phyloP scores from a whole-genome alignment of 129 eudicot species.

The Flaveria robusta region DNA sequence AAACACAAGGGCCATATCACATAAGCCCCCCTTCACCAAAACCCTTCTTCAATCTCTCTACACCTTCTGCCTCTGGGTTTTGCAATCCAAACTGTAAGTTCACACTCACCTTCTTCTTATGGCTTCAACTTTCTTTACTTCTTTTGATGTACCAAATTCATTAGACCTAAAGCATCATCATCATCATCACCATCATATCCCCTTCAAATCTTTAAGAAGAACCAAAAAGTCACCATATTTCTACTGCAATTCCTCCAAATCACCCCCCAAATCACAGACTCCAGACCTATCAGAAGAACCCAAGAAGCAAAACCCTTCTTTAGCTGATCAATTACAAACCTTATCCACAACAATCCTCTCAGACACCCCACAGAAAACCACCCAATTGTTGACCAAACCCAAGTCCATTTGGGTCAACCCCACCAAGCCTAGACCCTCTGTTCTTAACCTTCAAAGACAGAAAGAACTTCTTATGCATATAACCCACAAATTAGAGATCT shows the following conservation, averaged over 20 bases:
- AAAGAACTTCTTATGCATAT: slow-evolving; percentile 40
- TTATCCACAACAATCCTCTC: slow-evolving; percentile 55
- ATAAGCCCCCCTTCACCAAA: slow-evolving; percentile 14
- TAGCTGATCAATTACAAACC: slow-evolving; percentile 60
- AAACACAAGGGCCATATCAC: slow-evolving; percentile 29
- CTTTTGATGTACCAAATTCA: slow-evolving; percentile 44
- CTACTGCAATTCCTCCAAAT: slow-evolving; percentile 48
- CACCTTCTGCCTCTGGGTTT: slow-evolving; percentile 36
- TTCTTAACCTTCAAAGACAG: slow-evolving; percentile 61
- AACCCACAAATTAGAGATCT: slow-evolving; percentile 62
- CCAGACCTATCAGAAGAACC: slow-evolving; percentile 38
- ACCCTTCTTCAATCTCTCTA: slow-evolving; percentile 29
- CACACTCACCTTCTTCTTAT: slow-evolving; percentile 20
- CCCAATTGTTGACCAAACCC: slow-evolving; percentile 48
- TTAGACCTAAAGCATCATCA: slow-evolving; percentile 43
- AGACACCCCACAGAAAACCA: slow-evolving; percentile 35
- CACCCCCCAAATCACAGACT: slow-evolving; percentile 35
- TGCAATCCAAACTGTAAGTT: slow-evolving; percentile 25
- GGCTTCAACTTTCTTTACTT: slow-evolving; percentile 56
- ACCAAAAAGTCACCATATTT: slow-evolving; percentile 30
- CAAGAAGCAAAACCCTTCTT: slow-evolving; percentile 55
- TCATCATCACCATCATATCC: slow-evolving; percentile 26
- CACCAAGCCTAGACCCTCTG: slow-evolving; percentile 57
- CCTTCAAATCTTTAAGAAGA: slow-evolving; percentile 26
- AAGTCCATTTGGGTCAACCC: slow-evolving; percentile 76